Base-by-base conservation (phyloP, 768 basidiomycete genomes). In the Suillus discolor region DNA sequence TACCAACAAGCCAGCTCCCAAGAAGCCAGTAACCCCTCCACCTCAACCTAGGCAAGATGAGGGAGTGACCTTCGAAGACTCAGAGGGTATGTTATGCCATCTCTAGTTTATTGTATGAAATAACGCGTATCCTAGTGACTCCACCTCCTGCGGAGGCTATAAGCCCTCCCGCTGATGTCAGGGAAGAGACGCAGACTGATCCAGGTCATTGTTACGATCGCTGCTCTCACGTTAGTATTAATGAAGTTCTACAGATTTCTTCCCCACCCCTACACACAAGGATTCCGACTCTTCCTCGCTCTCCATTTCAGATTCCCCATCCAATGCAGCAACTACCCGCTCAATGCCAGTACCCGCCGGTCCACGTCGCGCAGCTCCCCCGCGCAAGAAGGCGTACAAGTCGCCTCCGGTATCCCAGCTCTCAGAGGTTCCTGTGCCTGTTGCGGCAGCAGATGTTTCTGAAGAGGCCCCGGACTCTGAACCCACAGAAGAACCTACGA, bases 331-430 rank as follows among this genome's bases (percentile, higher is more conserved):
- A 41, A 70, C 78, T 5, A 64, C 80, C 13, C 82, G 81, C 42
- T 78, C 86, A 0, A 93, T 94, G 88, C 91, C 92, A 25, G 81
- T 92, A 5, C 91, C 92, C 16, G 84, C 85, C 16, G 88, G 81
- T 20, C 92, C 93, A 51, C 87, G 90, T 53, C 85, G 93, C 6
- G 84, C 91, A 31, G 92, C 83, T 4, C 92, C 91, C 57, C 93
- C 93, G 11, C 82, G 92, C 49, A 88, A 83, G 77, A 90, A 91
- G 71, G 72, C 81, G 6, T 79, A 79, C 57, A 89, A 86, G 74
- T 83, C 85, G 1, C 78, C 81, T n/a, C 76, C 83, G 13, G 77
- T 82, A 2, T 13, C 63, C 25, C 64, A 68, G 23, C 68, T 75
- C 45, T 64, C 76, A 4, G 73, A 78, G 45, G 75, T 69, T 49